phyloP scores from a whole-genome alignment of 306 rosid genomes.

The Herpetospermum pedunculosum region DNA sequence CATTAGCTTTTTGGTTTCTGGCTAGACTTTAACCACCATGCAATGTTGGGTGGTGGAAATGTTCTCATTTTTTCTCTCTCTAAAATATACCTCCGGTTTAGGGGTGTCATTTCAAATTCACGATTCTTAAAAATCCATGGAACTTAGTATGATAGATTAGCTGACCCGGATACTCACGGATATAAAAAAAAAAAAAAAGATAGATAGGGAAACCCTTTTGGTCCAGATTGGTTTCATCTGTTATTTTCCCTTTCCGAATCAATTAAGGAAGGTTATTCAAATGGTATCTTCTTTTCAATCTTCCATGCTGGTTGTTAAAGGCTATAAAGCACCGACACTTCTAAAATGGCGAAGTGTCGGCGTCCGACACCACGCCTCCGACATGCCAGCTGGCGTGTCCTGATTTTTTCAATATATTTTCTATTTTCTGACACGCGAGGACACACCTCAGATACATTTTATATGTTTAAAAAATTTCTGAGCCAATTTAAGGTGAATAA shows the following conservation, averaged over 20 bases:
- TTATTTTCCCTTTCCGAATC: not conserved
- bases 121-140: not conserved
- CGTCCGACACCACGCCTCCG: no score
- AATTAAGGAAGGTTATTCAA: not conserved
- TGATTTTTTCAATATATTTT: no score
- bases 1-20: not conserved
- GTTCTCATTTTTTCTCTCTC: not conserved
- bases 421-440: no score
- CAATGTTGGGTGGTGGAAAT: not conserved
- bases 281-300: not conserved
- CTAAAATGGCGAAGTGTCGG: no score
- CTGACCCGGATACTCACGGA: no score
- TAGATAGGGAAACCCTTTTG: not conserved
- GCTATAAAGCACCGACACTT: no score
- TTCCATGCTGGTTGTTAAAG: not conserved
- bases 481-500: no score
- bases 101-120: not conserved
- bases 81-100: not conserved
- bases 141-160: not conserved
- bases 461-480: no score
- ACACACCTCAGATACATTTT: no score
- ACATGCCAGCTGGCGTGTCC: no score
- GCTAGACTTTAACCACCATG: not conserved
- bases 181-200: no score
- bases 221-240: slow-evolving; percentile 6